phyloP scores from a whole-genome alignment of 345 rosid genomes.

The Garcia nutans region DNA sequence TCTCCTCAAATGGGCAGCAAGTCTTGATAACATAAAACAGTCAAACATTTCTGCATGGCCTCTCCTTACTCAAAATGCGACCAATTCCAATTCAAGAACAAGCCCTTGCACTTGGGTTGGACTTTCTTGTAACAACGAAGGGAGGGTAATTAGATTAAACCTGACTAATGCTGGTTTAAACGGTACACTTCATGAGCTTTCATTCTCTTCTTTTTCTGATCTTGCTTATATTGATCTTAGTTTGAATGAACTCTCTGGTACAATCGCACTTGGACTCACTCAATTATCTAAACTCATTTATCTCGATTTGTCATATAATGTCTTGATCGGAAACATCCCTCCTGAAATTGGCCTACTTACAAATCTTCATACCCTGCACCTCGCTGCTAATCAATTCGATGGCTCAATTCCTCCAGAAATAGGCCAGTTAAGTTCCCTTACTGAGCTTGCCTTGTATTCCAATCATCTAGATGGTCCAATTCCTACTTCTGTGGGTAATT shows the following conservation, averaged over 20 bases:
- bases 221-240: slow-evolving; percentile 23
- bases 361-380: slow-evolving; percentile 14
- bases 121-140: not conserved
- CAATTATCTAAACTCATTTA: not conserved
- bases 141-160: not conserved
- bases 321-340: slow-evolving; percentile 19
- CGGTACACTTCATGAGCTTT: not conserved
- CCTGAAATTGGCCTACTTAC: slow-evolving; percentile 10
- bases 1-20: slow-evolving; percentile 31
- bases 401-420: slow-evolving; percentile 30
- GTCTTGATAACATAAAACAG: slow-evolving; percentile 7
- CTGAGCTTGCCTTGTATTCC: slow-evolving; percentile 12
- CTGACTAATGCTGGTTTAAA: slow-evolving; percentile 2
- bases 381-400: slow-evolving; percentile 18
- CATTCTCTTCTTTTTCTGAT: slow-evolving; percentile 21
- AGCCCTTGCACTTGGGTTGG: slow-evolving; percentile 10
- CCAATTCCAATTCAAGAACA: not conserved
- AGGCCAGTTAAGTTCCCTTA: slow-evolving; percentile 15
- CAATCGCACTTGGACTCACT: slow-evolving; percentile 5
- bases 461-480: slow-evolving; percentile 21
- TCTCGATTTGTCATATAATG: not conserved
- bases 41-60: slow-evolving; percentile 14
- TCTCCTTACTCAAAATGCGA: not conserved
- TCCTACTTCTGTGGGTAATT: slow-evolving; percentile 22
- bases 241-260: slow-evolving; percentile 16